phyloP scores from a whole-genome alignment of 805 yeast species.

The Nakazawaea anatomiae region DNA sequence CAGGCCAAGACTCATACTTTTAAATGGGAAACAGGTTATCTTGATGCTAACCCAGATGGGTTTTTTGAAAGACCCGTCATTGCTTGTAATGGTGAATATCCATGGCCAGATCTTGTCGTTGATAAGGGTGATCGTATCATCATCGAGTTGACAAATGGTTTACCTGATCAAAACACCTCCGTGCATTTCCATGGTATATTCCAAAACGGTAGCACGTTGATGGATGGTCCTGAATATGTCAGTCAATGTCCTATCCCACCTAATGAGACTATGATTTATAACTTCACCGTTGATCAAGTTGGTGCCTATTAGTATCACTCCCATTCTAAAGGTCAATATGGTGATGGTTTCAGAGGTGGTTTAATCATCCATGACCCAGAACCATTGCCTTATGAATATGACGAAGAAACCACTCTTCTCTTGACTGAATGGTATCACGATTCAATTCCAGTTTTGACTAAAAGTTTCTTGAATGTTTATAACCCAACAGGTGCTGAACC shows the following conservation, averaged over 20 bases:
- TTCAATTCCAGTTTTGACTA: conserved; percentile 42
- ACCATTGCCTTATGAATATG: conserved; percentile 62
- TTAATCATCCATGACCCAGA: conserved; percentile 63
- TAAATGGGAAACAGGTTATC: conserved; percentile 65
- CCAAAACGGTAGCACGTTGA: conserved; percentile 64
- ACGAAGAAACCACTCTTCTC: conserved; percentile 67
- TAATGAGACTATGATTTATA: conserved; percentile 67
- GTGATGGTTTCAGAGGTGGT: conserved; percentile 86
- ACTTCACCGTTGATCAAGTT: conserved; percentile 81
- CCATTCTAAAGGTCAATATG: conserved; percentile 83
- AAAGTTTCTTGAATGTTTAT: conserved; percentile 56
- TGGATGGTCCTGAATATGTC: conserved; percentile 90
- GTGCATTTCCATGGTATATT: conserved; percentile 94
- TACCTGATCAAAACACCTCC: conserved; percentile 62
- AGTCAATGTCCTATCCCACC: conserved; percentile 93
- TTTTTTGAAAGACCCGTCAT: conserved; percentile 34
- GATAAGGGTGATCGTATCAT: conserved; percentile 74
- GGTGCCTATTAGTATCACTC: conserved; percentile 99
- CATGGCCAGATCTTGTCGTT: conserved; percentile 81
- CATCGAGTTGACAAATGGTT: conserved; percentile 70
- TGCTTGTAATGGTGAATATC: conserved; percentile 55
- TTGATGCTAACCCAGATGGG: conserved; percentile 55
- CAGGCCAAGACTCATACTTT: conserved; percentile 50
- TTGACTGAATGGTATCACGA: conserved; percentile 89
- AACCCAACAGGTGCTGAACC: conserved; percentile 99